These are phyloP conservation scores for Exserohilum rostratum DNA, from an alignment of 2,329 filamentous ascomycete genomes.

Conservation along the genomic window DNA sequence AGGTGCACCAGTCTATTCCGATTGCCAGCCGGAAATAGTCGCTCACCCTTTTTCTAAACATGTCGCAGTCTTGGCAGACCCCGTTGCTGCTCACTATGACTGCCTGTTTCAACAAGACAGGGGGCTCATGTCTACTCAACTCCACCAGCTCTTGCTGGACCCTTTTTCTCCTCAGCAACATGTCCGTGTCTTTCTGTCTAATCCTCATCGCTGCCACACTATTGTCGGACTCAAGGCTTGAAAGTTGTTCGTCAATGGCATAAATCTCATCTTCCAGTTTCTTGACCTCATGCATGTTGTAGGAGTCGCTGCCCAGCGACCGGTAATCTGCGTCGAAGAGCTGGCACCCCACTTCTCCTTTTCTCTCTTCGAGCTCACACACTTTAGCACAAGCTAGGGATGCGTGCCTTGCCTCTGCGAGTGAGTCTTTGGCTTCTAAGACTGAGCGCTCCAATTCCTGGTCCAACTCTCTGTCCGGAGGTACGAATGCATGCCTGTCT, in stretches of 20 bases:
- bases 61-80: not conserved
- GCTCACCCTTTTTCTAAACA: not conserved
- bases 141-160: not conserved
- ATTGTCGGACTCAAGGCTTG: not conserved
- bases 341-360: not conserved
- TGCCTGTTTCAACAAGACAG: not conserved
- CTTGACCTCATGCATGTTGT: not conserved
- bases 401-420: not conserved
- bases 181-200: not conserved
- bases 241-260: not conserved
- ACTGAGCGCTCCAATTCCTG: not conserved
- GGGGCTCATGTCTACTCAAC: not conserved
- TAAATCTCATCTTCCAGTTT: not conserved
- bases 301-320: not conserved
- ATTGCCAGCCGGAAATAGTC: not conserved
- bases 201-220: not conserved
- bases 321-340: not conserved
- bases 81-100: not conserved
- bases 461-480: not conserved
- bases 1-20: not conserved
- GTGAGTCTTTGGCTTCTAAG: not conserved
- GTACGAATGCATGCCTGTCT: slow-evolving; percentile 61
- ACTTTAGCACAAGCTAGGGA: not conserved
- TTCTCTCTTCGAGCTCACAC: not conserved
- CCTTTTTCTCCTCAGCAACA: no score